A percentile compares a stretch with the other conserved stretches of the same genome.
Evolutionary conservation across 1,139 yeast species (phyloP).

Genomic region (Pichia norvegensis): DNA sequence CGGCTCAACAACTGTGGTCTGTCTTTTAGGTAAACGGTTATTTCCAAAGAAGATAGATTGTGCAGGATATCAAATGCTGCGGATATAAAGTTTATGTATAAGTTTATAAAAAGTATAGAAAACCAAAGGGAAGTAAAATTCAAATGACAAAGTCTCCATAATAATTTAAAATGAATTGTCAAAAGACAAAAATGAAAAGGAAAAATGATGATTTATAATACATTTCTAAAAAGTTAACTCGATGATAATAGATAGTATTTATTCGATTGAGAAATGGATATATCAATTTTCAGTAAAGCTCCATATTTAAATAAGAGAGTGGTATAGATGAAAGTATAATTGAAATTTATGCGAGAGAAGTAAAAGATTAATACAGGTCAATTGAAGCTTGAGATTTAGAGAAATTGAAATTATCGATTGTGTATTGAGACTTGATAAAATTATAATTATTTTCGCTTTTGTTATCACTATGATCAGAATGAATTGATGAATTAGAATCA

Average conservation of each 20-base stretch:
- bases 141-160: no score
- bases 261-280: no score
- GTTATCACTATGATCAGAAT: not conserved
- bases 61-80: not conserved
- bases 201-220: no score
- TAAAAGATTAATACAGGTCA: not conserved
- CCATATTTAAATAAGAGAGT: no score
- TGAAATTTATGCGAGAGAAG: not conserved
- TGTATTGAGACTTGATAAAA: not conserved
- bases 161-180: no score
- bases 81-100: not conserved
- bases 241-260: not conserved
- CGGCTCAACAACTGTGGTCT: no score
- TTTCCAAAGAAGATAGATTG: not conserved
- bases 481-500: not conserved
- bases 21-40: no score
- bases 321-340: no score
- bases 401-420: not conserved
- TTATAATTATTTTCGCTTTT: not conserved
- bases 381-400: not conserved
- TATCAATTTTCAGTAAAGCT: no score
- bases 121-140: constrained; percentile 1
- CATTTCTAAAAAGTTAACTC: not conserved
- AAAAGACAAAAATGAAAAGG: not conserved
- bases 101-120: not conserved